These are phyloP conservation scores for Perkinsus marinus DNA, from an alignment of 169 alveolate genomes.

Conservation along the genomic window DNA sequence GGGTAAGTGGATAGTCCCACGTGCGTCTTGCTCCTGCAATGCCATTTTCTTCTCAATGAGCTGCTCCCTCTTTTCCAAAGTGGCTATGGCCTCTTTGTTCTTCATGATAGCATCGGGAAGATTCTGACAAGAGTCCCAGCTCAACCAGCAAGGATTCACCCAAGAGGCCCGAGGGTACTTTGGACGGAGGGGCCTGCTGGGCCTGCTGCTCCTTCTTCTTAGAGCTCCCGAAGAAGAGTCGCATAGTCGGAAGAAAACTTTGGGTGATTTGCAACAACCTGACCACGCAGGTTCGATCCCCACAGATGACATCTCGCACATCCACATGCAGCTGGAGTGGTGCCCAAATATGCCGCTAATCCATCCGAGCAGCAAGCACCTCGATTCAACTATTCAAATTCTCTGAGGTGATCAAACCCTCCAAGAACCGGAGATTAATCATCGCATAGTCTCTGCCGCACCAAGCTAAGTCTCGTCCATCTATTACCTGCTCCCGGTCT, in stretches of 20 bases:
- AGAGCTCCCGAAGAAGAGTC: not conserved
- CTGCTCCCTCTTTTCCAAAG: slow-evolving; percentile 14
- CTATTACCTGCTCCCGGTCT: no score
- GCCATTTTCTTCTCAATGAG: slow-evolving; percentile 2
- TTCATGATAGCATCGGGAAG: slow-evolving; percentile 6
- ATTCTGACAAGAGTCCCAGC: not conserved
- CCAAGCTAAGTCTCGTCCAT: no score
- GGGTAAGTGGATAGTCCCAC: not conserved
- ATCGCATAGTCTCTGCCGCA: no score
- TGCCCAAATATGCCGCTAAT: no score
- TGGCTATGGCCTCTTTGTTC: slow-evolving; percentile 12
- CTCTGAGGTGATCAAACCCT: no score
- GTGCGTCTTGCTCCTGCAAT: not conserved
- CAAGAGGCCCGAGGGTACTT: not conserved
- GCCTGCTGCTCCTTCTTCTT: slow-evolving; percentile 3
- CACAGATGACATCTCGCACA: no score
- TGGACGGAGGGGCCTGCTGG: not conserved
- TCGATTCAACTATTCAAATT: no score
- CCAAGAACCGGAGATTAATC: no score
- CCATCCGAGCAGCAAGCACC: no score
- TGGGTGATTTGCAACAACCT: not conserved
- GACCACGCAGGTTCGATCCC: not conserved
- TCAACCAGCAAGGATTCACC: not conserved
- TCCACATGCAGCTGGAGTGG: no score
- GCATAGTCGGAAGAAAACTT: not conserved